phyloP scores from a whole-genome alignment of 768 basidiomycete species.

The Podaxis sp. region DNA sequence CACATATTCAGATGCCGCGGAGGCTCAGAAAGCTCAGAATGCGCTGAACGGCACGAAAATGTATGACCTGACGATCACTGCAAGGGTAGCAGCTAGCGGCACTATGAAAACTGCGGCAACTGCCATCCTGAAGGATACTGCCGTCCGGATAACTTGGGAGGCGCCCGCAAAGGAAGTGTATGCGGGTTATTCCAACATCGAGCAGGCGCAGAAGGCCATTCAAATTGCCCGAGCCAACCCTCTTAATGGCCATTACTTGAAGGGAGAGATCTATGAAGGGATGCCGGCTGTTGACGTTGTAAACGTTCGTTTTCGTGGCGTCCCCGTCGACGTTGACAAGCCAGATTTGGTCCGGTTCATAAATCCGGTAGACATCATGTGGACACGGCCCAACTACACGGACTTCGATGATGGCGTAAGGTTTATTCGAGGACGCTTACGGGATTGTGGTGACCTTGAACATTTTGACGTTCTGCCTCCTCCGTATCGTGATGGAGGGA shows the following conservation, averaged over 20 bases:
- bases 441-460: slow-evolving; percentile 27
- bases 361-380: slow-evolving; percentile 47
- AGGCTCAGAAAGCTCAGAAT: slow-evolving; percentile 53
- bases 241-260: slow-evolving; percentile 40
- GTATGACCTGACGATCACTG: slow-evolving; percentile 39
- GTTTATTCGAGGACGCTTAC: slow-evolving; percentile 34
- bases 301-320: slow-evolving; percentile 58
- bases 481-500: slow-evolving; percentile 50
- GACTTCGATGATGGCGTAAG: slow-evolving; percentile 36
- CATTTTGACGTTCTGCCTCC: slow-evolving; percentile 33
- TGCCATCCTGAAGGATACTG: slow-evolving; percentile 49
- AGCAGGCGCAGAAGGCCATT: slow-evolving; percentile 53
- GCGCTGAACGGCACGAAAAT: slow-evolving; percentile 47
- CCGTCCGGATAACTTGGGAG: slow-evolving; percentile 60
- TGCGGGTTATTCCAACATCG: slow-evolving; percentile 56
- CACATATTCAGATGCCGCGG: slow-evolving; percentile 45
- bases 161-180: slow-evolving; percentile 57
- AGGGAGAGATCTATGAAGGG: slow-evolving; percentile 52
- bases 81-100: slow-evolving; percentile 46
- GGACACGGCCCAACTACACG: slow-evolving; percentile 46
- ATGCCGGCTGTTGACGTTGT: slow-evolving; percentile 56
- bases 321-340: slow-evolving; percentile 46
- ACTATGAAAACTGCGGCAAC: slow-evolving; percentile 25
- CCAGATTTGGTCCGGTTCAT: slow-evolving; percentile 46
- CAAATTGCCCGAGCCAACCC: slow-evolving; percentile 35